A percentile compares a stretch with the other conserved stretches of the same genome.
phyloP scores from a whole-genome alignment of 139 green algal species.

The Auxenochlorella pyrenoidosa region DNA sequence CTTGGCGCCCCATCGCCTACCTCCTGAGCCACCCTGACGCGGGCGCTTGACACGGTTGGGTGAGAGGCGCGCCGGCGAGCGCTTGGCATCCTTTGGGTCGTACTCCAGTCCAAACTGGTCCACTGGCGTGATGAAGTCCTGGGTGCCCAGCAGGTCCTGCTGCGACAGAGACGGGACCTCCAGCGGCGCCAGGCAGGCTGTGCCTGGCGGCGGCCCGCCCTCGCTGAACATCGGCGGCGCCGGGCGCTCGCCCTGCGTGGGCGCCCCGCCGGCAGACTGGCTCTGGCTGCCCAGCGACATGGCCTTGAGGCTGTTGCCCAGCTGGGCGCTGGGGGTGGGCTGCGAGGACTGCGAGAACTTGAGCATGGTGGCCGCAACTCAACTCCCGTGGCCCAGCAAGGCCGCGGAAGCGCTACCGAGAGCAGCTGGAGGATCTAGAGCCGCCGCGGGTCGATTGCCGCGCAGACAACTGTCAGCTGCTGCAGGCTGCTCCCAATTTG shows the following conservation, averaged over 20 bases:
- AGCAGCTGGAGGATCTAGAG: not conserved
- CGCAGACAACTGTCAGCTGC: no score
- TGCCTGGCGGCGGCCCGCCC: not conserved
- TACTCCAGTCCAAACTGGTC: slow-evolving; percentile 54
- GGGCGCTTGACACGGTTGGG: slow-evolving; percentile 59
- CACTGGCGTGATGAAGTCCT: slow-evolving; percentile 66
- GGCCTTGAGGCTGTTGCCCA: slow-evolving; percentile 31
- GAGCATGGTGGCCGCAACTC: slow-evolving; percentile 4
- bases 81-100: slow-evolving; percentile 6
- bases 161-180: slow-evolving; percentile 30
- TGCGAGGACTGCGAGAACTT: slow-evolving; percentile 9
- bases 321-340: slow-evolving; percentile 30
- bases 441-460: no score
- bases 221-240: slow-evolving; percentile 38
- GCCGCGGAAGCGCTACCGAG: not conserved
- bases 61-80: slow-evolving; percentile 50
- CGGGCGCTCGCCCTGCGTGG: slow-evolving; percentile 11
- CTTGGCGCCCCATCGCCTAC: no score
- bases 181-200: not conserved
- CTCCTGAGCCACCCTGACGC: slow-evolving; percentile 8
- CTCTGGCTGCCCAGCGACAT: slow-evolving; percentile 37
- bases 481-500: no score
- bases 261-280: not conserved
- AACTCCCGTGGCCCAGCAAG: not conserved
- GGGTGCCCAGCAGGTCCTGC: slow-evolving; percentile 43